Evolutionary conservation across 1,284 basidiomycete genomes (phyloP), one percentile per base, ranked within the genome.

Genomic region (Apiotrichum akiyoshidainum): DNA sequence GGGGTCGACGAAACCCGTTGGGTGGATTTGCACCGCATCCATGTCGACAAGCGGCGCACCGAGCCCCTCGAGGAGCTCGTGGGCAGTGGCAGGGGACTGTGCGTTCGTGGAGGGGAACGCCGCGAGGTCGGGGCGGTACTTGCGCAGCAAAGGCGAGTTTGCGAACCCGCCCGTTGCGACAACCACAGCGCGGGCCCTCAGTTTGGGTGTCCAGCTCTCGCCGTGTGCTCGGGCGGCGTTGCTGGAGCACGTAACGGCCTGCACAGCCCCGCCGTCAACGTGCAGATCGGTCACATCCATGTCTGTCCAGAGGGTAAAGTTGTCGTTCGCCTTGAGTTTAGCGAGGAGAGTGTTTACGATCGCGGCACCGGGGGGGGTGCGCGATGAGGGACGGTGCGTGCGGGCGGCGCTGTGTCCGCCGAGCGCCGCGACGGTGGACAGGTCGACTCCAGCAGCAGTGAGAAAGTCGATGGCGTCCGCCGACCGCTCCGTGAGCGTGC

Each of bases 21-120:
- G 57, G 44, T 58, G 57, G 35, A 61, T 47, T 46, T 61, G 60
- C 22, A 61, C 60, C 31, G 53, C 55, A 46, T 61, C 60, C 60
- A 61, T 61, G 54, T 58, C 60, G 40, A 58, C 17, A 1, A 58
- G 50, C 10, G 26, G 41, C 0, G 56, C 60, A 46, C 60, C 60
- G 19, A 52, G 39, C 2, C 16, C n/a, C 2, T 40, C 39, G 17
- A 61, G 57, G 16, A 61, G 46, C 6, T 21, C 31, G 53, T 61
- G 60, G 1, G 46, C 48, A 10, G 11, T 37, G 37, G 46, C 57
- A 0, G 53, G 54, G 12, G 37, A 33, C 26, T 46, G 46, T 34
- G 58, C 54, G 54, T 61, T 61, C 26, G 60, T 61, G 26, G 41
- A 46, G 8, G 60, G 60, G 54, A 61, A 34, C 3, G 50, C 60